phyloP scores from a whole-genome alignment of 768 basidiomycete species.

The Kwoniella botswanensis region DNA sequence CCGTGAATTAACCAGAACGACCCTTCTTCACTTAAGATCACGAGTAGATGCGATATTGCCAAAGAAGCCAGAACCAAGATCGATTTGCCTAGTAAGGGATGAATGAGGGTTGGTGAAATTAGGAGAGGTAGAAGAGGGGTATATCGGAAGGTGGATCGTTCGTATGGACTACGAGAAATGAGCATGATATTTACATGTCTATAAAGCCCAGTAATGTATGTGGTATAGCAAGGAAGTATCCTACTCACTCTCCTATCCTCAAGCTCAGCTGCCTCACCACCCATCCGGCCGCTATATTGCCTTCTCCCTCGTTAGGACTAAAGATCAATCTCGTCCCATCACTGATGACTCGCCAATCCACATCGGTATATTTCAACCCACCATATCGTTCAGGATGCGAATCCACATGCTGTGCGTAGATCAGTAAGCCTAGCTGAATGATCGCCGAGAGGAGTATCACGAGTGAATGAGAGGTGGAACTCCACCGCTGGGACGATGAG shows the following conservation, averaged over 20 bases:
- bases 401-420: constrained; percentile 52
- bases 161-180: constrained; percentile 72
- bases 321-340: constrained; percentile 77
- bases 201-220: background rate
- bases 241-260: constrained; percentile 75
- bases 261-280: constrained; percentile 59
- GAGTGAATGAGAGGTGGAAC: constrained; percentile 9
- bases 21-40: constrained; percentile 2
- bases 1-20: constrained; percentile 40
- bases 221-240: no score
- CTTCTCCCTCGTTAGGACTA: constrained; percentile 12
- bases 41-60: constrained; percentile 61
- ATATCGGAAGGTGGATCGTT: constrained; percentile 90
- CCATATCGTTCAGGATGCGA: constrained; percentile 47
- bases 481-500: background rate
- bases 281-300: constrained; percentile 62
- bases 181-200: background rate
- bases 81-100: constrained; percentile 88
- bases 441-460: constrained; percentile 21
- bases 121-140: constrained; percentile 88
- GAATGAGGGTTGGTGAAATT: constrained; percentile 79
- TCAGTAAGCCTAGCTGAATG: constrained; percentile 35
- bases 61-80: constrained; percentile 85
- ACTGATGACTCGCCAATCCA: constrained; percentile 94
- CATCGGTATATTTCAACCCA: constrained; percentile 88